Conservation (phyloP, 352 stramenopile species). For the Globisporangium iwayamae region DNA sequence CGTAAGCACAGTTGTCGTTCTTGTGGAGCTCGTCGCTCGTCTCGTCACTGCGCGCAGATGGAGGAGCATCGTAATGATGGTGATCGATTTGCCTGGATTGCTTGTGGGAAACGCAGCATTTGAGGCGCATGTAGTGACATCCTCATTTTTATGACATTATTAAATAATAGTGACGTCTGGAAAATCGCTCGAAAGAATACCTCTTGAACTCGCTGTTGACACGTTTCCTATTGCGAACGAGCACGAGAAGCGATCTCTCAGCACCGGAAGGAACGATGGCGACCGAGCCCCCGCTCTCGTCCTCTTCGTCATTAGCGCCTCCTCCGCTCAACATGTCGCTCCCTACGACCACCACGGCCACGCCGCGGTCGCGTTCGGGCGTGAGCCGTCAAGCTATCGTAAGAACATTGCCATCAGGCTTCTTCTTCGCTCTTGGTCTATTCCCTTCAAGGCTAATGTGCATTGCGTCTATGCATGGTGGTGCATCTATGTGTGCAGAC, state of each 20-base stretch:
- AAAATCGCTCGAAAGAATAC: no score
- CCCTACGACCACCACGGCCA: background rate
- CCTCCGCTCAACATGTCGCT: background rate
- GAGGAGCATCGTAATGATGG: background rate
- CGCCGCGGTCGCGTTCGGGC: constrained; percentile 13
- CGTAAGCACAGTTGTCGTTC: background rate
- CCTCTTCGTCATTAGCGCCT: background rate
- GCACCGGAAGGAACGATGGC: background rate
- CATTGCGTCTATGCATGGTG: background rate
- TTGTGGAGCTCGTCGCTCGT: constrained; percentile 1
- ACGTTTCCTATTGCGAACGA: background rate
- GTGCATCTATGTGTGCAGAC: constrained; percentile 18
- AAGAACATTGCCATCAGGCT: background rate
- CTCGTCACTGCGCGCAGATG: background rate
- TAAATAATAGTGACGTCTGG: background rate
- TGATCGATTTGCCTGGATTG: background rate
- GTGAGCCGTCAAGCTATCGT: constrained; percentile 33
- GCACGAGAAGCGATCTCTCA: background rate
- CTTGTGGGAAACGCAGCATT: background rate
- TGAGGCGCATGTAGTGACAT: background rate
- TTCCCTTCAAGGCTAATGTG: background rate
- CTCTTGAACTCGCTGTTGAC: background rate
- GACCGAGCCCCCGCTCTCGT: constrained; percentile 2
- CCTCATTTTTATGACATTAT: no score
- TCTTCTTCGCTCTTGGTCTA: background rate